Evolutionary conservation across 2,329 filamentous ascomycete species (phyloP), one percentile per base, ranked within the genome.

Genomic region (Colletotrichum echinochloae): DNA sequence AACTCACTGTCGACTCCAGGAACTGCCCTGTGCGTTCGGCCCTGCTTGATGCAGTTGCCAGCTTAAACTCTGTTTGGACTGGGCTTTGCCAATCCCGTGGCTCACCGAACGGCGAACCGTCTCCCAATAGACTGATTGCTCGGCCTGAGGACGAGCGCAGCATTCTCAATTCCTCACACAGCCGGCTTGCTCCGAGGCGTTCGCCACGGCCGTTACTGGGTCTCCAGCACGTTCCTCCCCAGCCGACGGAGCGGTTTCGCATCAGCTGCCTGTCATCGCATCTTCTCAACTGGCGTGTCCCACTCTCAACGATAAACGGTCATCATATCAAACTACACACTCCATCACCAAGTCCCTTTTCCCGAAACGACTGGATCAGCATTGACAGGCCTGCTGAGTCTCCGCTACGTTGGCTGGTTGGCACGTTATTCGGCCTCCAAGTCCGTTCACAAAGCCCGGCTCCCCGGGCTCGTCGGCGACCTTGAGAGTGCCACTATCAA

Each of bases 381-480:
- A 59, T 46, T 71, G 70, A 48, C 62, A 55, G 59, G 62, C 67
- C 52, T 62, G 57, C 30, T 20, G 33, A 52, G 64, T 62, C 66
- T 61, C 70, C 70, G 67, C 62, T 35, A 52, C 52, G 55, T 66
- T 70, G 70, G 68, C 64, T 54, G 64, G 68, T 63, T 68, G 52
- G 46, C 64, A 70, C 57, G 67, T 65, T 54, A 41, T 70, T 59
- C 46, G 48, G 51, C 30, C 26, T 57, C 52, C 20, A 65, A 37
- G 56, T 66, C 70, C 62, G 70, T 66, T 70, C 57, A 66, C 56
- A 54, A 46, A 51, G 48, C 55, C 33, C 33, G 63, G 5, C 26
- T 35, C 49, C 51, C 61, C 41, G 52, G 57, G 63, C 62, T 72
- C 59, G 62, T 72, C 72, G 72, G 59, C 70, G 70, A 70, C 70